Evolutionary conservation across 108 stramenopile species (phyloP).

Genomic region (Mediolabrus comicus): DNA sequence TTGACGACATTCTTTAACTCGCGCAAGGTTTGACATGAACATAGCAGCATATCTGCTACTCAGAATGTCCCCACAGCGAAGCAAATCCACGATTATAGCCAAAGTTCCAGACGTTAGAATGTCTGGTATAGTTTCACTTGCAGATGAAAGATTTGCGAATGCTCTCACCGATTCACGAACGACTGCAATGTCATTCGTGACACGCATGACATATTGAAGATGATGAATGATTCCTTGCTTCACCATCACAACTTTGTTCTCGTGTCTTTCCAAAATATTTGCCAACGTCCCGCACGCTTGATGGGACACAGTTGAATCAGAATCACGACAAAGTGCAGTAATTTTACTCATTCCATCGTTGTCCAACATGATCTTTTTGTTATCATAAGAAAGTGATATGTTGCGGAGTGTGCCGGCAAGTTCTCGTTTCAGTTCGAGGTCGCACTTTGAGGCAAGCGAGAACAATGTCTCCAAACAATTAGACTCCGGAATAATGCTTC

Average conservation of each 20-base stretch:
- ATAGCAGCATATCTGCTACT: constrained; percentile 84
- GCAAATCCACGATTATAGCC: constrained; percentile 57
- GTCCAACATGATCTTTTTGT: constrained; percentile 71
- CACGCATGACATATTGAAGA: constrained; percentile 72
- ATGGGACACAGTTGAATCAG: constrained; percentile 67
- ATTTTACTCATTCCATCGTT: constrained; percentile 61
- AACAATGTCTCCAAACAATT: constrained; percentile 75
- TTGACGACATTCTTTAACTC: constrained; percentile 48
- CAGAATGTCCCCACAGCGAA: constrained; percentile 64
- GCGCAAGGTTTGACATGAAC: constrained; percentile 79
- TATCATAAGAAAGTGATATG: constrained; percentile 73
- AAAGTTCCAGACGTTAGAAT: constrained; percentile 73
- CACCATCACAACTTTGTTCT: constrained; percentile 64
- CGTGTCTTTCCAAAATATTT: constrained; percentile 70
- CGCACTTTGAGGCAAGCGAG: constrained; percentile 48
- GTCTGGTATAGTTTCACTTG: constrained; percentile 61
- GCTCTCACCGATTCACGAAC: constrained; percentile 79
- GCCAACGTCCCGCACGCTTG: constrained; percentile 79
- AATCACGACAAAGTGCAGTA: constrained; percentile 64
- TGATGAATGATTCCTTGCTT: constrained; percentile 78
- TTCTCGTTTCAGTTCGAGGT: constrained; percentile 83
- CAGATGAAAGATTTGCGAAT: constrained; percentile 79
- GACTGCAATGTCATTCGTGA: constrained; percentile 65
- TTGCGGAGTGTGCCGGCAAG: constrained; percentile 76
- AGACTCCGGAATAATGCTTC: constrained; percentile 69